Base-by-base conservation (phyloP, 2,329 filamentous ascomycete genomes). In the Monosporascus sp. region DNA sequence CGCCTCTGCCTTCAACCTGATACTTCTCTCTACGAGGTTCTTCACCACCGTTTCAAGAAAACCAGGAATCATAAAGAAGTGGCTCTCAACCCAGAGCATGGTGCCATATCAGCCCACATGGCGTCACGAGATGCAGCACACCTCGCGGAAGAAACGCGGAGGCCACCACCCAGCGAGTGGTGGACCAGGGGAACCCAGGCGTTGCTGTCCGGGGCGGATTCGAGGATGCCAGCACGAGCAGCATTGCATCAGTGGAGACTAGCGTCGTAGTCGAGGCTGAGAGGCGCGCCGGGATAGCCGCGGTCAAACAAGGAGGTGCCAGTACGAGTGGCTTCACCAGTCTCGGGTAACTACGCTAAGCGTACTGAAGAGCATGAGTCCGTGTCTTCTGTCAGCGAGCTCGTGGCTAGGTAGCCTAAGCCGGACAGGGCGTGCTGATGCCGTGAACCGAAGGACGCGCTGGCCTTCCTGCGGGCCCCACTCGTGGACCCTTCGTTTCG, bases 121-220 rank as follows among this genome's bases (percentile, higher is more conserved):
- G 15, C 0, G 86, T 86, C 39, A 93, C 70, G 18, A 92, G 76
- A 5, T 84, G 75, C 17, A 91, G 72, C 89, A 64, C 83, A 83
- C 1, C 80, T 78, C 1, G 88, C 80, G 64, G 94, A 93, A 20
- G 83, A 77, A 9, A 83, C 84, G 1, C 81, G 79, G 41, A 95
- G 80, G 15, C 86, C 88, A 37, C 90, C 90, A 46, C 90, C 90
- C 0, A 96, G 76, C 0, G 87, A 91, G 68, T 94, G 95, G 2
- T 90, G 90, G 3, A 91, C 71, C 6, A 95, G 72, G 55, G 82
- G 68, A 94, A 93, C 50, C 75, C 74, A 71, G 31, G 71, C 67
- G 47, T 47, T 1, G 39, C 24, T 3, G 70, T 71, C 85, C 84
- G 89, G 1, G 75, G 53, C 3, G 86, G 63, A 1, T 72, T 68